phyloP scores from a whole-genome alignment of 2,329 filamentous ascomycete genomes.

The Aaosphaeria arxii region DNA sequence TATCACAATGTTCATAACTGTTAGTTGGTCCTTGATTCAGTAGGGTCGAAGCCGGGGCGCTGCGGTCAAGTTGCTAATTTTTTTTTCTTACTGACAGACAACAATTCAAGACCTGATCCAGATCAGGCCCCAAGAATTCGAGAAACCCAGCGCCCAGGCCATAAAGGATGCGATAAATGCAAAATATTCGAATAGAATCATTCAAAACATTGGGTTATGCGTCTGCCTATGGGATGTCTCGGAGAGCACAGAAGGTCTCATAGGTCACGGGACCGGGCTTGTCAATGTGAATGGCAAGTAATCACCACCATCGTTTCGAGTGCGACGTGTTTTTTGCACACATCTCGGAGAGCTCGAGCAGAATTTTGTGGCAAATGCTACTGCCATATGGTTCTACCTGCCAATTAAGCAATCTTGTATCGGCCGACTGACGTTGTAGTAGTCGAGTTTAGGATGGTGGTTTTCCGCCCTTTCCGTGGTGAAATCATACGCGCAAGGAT shows the following conservation, averaged over 20 bases:
- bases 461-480: slow-evolving; percentile 94
- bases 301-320: not conserved
- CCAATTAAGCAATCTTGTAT: too few relatives aligned
- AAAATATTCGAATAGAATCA: slow-evolving; percentile 96
- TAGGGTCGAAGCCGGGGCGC: too few relatives aligned
- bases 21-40: too few relatives aligned
- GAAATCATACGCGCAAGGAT: slow-evolving; percentile 88
- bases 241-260: slow-evolving; percentile 86
- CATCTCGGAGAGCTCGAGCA: too few relatives aligned
- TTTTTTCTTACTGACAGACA: slow-evolving; percentile 55
- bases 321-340: not conserved
- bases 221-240: slow-evolving; percentile 91
- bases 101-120: slow-evolving; percentile 93
- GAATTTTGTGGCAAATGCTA: too few relatives aligned
- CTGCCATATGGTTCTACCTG: too few relatives aligned
- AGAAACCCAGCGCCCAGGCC: slow-evolving; percentile 75
- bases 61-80: too few relatives aligned
- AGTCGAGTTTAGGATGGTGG: slow-evolving; percentile 91
- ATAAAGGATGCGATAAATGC: slow-evolving; percentile 96
- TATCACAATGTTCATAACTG: too few relatives aligned
- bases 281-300: slow-evolving; percentile 85
- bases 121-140: slow-evolving; percentile 85
- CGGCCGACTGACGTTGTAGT: not conserved
- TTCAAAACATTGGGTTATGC: slow-evolving; percentile 91
- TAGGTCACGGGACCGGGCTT: slow-evolving; percentile 86